phyloP scores from a whole-genome alignment of 257 asterid genomes.

The Anisodus tanguticus region DNA sequence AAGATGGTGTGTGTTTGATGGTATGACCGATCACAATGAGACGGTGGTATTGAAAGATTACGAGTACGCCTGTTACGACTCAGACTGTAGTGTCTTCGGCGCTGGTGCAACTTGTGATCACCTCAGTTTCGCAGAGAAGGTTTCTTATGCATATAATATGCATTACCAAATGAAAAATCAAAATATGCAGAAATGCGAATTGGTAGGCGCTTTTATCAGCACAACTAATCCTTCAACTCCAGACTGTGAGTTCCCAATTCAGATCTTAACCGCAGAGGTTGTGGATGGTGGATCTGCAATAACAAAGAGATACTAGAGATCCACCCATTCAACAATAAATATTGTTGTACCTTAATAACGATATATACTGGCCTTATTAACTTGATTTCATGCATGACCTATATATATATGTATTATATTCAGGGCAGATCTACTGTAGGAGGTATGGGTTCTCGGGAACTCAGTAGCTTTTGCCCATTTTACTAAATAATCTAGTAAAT shows the following conservation, averaged over 20 bases:
- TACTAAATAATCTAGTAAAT: too few species aligned
- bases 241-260: slow-evolving; percentile 17
- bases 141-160: slow-evolving; percentile 28
- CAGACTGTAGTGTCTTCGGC: slow-evolving; percentile 20
- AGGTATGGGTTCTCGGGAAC: too few species aligned
- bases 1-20: slow-evolving; percentile 48
- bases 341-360: not conserved
- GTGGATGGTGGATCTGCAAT: slow-evolving; percentile 26
- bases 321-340: not conserved
- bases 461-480: too few species aligned
- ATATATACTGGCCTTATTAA: too few species aligned
- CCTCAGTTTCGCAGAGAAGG: slow-evolving; percentile 4
- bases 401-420: too few species aligned
- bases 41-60: not conserved
- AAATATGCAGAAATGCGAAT: not conserved
- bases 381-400: too few species aligned
- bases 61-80: not conserved
- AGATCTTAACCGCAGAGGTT: slow-evolving; percentile 31
- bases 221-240: slow-evolving; percentile 22
- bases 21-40: not conserved
- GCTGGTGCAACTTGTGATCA: slow-evolving; percentile 21
- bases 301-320: not conserved
- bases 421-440: too few species aligned
- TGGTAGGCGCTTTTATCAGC: not conserved
- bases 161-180: slow-evolving; percentile 26